A percentile compares a stretch with the other conserved stretches of the same genome.
Evolutionary conservation across 2,329 filamentous ascomycete genomes (phyloP).

Genomic region (Nectriaceae sp.): DNA sequence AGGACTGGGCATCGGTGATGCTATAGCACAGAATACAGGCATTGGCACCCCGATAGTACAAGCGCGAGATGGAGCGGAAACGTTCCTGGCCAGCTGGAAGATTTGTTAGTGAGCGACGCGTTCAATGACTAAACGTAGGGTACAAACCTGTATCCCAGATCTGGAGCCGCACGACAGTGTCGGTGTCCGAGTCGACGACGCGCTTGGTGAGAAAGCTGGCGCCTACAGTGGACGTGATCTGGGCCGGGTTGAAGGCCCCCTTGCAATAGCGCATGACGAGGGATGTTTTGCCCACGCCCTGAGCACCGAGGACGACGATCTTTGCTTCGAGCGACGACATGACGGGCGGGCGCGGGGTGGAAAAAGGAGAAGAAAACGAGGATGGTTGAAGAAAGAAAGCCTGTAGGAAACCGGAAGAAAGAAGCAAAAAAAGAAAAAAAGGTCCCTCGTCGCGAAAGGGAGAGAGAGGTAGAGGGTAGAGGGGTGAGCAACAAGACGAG

Average conservation of each 20-base stretch:
- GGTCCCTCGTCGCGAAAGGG: conserved; percentile 14
- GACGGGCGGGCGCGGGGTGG: conserved; percentile 8
- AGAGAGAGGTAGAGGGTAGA: conserved; percentile 8
- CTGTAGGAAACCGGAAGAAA: conserved; percentile 10
- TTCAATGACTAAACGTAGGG: not conserved
- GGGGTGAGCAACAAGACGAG: conserved; percentile 8
- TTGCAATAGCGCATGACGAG: conserved; percentile 77
- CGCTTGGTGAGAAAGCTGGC: conserved; percentile 80
- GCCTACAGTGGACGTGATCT: conserved; percentile 71
- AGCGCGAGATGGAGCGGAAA: conserved; percentile 88
- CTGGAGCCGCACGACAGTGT: conserved; percentile 85
- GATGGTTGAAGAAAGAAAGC: conserved; percentile 7
- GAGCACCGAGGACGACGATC: conserved; percentile 77
- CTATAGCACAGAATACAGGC: conserved; percentile 94
- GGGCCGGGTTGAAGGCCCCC: conserved; percentile 66
- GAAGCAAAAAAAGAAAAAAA: conserved; percentile 9
- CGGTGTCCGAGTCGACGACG: conserved; percentile 79
- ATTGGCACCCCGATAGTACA: conserved; percentile 96
- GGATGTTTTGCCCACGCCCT: conserved; percentile 79
- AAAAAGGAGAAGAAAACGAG: conserved; percentile 6
- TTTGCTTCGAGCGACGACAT: conserved; percentile 74
- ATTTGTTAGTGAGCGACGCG: conserved; percentile 1
- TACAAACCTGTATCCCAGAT: conserved; percentile 84
- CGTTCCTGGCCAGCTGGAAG: conserved; percentile 79
- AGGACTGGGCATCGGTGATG: conserved; percentile 84